Base-by-base conservation (phyloP, 306 rosid species). In the Quercus cerris region DNA sequence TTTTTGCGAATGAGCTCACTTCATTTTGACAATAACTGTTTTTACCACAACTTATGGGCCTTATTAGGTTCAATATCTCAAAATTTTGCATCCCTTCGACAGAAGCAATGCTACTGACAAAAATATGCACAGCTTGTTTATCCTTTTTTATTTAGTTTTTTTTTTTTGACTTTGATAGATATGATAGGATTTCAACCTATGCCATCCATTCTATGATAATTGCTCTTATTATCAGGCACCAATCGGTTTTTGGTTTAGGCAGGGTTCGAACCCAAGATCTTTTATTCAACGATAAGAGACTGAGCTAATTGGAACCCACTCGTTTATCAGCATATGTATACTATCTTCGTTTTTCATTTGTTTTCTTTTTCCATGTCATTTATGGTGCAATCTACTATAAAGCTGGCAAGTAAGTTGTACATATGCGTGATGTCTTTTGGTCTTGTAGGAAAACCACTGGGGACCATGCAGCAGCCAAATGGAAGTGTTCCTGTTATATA, bases 401-500 rank as follows among this genome's bases (percentile, higher is more conserved):
- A 66, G 67, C 76, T 67, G 77, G 66, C 49, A 70, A 33, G 81
- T 74, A 71, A 69, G 73, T 81, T 62, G 61, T 76, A 27, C 5
- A 7, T 38, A 10, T 54, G 67, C 72, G 38, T 77, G 72, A 70
- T 85, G 78, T 82, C 79, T 78, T 77, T 84, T 85, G 89, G 75
- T 83, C 88, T 88, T 92, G 86, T 80, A 94, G 98, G 93, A 77
- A 87, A 91, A 87, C 84, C 97, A 17, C 75, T 92, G 83, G 88
- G 87, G 74, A 75, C 91, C 76, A 81, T 88, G 81, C 97, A 91
- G 75, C 94, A 89, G 83, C 87, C 89, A 84, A 91, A 87, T 64
- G 94, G 92, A 71, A 82, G 91, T 68, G 92, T 92, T 84, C 94
- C 91, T 77, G 98, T 92, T 71, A 81, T 85, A 84, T 92, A 92